phyloP scores from a whole-genome alignment of 371 early-diverging fungal genomes.

The Smittium culicis region DNA sequence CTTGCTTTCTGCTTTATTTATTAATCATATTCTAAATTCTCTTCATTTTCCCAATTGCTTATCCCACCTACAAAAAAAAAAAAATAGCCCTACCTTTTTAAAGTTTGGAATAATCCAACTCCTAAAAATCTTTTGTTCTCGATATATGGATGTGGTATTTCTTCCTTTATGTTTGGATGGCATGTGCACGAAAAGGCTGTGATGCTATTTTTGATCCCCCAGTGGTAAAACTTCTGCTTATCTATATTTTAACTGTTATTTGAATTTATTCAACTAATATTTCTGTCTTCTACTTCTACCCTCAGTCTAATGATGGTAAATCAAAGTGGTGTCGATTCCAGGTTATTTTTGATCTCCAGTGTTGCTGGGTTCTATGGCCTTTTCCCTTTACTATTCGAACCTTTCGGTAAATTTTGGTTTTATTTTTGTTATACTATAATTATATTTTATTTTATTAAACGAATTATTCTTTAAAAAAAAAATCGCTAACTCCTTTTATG shows the following conservation, averaged over 20 bases:
- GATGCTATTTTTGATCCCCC: slow-evolving; percentile 66
- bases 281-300: too few species aligned
- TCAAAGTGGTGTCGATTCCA: slow-evolving; percentile 16
- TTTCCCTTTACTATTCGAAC: slow-evolving; percentile 72
- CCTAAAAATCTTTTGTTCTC: slow-evolving; percentile 49
- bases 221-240: not conserved
- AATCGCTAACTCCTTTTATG: too few species aligned
- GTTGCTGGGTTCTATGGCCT: slow-evolving; percentile 60
- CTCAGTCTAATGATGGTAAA: too few species aligned
- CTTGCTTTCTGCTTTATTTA: too few species aligned
- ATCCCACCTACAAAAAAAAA: too few species aligned
- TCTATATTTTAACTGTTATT: too few species aligned
- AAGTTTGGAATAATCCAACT: slow-evolving; percentile 1
- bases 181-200: slow-evolving; percentile 97
- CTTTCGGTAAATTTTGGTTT: slow-evolving; percentile 5
- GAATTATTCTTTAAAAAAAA: too few species aligned
- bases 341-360: slow-evolving; percentile 38
- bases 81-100: not conserved
- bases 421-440: too few species aligned
- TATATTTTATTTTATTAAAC: not conserved
- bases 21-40: too few species aligned
- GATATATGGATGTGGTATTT: slow-evolving; percentile 63
- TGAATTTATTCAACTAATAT: too few species aligned
- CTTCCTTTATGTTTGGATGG: slow-evolving; percentile 90
- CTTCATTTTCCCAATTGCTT: too few species aligned